Percentiles rank a stretch among this genome's conserved stretches.
phyloP scores from a whole-genome alignment of 2,329 filamentous ascomycete genomes.

The Cladosporium colombiae region DNA sequence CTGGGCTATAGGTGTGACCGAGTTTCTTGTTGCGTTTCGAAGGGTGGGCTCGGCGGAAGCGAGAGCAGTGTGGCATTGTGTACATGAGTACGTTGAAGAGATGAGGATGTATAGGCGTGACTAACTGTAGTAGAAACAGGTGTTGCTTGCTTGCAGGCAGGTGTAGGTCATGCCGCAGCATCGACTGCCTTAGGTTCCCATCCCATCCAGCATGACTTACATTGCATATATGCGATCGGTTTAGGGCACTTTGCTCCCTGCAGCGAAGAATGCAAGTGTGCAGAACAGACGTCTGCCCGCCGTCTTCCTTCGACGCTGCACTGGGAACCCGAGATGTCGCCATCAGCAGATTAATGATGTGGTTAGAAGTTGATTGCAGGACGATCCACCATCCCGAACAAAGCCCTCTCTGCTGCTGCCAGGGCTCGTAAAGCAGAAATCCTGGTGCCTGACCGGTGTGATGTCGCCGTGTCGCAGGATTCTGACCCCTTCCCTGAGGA shows the following conservation, averaged over 20 bases:
- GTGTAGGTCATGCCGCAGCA: constrained; percentile 5
- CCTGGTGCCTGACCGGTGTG: neutral
- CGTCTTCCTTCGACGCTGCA: neutral
- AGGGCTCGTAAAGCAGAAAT: neutral
- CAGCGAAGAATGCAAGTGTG: constrained; percentile 2
- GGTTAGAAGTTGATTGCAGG: neutral
- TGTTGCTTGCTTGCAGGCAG: neutral
- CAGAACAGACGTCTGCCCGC: neutral
- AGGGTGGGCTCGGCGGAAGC: neutral
- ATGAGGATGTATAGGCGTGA: neutral
- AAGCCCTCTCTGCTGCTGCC: neutral
- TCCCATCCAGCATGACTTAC: constrained; percentile 5
- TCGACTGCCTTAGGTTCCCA: neutral
- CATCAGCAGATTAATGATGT: neutral
- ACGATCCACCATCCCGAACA: neutral
- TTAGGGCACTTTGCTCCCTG: neutral
- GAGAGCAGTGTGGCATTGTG: neutral
- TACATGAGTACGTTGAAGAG: neutral
- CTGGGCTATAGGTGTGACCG: constrained; percentile 1
- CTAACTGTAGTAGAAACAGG: neutral
- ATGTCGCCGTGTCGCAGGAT: neutral
- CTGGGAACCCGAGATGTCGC: neutral
- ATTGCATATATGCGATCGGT: neutral
- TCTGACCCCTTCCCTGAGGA: neutral
- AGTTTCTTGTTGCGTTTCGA: constrained; percentile 10